phyloP scores from a whole-genome alignment of 306 rosid genomes.

The Castanea sativa region DNA sequence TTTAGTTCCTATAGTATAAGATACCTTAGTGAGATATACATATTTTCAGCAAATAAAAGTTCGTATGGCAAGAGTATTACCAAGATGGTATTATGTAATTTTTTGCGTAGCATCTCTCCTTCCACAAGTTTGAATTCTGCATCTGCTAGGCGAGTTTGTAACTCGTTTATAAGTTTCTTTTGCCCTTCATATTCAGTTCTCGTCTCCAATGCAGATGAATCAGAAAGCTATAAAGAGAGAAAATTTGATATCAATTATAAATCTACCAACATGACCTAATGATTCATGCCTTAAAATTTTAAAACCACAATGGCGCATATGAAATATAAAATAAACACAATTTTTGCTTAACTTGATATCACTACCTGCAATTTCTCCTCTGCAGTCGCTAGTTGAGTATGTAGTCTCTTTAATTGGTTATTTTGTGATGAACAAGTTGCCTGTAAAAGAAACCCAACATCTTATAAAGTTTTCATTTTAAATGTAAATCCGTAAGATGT shows the following conservation, averaged over 20 bases:
- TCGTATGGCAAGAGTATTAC: conserved; percentile 40
- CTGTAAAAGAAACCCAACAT: conserved; percentile 41
- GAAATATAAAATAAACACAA: not conserved
- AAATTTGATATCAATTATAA: conserved; percentile 10
- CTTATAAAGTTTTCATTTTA: not conserved
- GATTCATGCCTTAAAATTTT: not conserved
- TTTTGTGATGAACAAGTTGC: conserved; percentile 67
- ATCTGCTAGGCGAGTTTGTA: conserved; percentile 67
- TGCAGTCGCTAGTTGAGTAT: conserved; percentile 55
- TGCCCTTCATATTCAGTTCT: conserved; percentile 75
- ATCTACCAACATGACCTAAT: not conserved
- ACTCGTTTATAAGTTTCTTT: conserved; percentile 59
- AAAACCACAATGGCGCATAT: conserved; percentile 11
- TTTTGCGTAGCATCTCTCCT: conserved; percentile 87
- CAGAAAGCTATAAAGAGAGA: conserved; percentile 58
- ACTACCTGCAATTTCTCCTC: conserved; percentile 78
- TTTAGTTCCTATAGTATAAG: conserved; percentile 67
- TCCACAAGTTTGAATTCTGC: conserved; percentile 76
- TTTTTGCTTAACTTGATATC: conserved; percentile 8
- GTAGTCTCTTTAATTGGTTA: conserved; percentile 51
- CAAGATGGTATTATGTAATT: conserved; percentile 88
- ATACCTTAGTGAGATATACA: conserved; percentile 16
- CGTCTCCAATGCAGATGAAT: conserved; percentile 70
- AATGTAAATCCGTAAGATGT: conserved; percentile 1
- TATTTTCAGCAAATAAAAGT: conserved; percentile 1